Evolutionary conservation across 164 flowering plant species (phyloP), one percentile per base, ranked within the genome.

Genomic region (Berberis thunbergii): DNA sequence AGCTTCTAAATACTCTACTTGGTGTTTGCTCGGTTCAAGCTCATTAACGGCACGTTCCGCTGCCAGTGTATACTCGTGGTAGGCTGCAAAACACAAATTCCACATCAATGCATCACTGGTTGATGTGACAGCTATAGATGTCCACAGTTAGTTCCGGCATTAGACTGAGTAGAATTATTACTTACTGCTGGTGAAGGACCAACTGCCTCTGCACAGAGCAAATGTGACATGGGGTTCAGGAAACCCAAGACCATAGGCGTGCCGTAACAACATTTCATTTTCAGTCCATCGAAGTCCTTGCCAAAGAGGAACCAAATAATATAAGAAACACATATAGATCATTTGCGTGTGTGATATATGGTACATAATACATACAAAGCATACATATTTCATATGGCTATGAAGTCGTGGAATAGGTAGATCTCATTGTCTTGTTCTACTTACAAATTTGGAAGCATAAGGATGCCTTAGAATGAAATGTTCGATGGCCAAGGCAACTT

Each of bases 151-250:
- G 11, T 53, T 38, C 43, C 4, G 41, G 41, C 6, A 10, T 46
- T 9, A 49, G 54, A 61, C 41, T 11, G 39, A 53, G 50, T 56
- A 49, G 50, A 58, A 49, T 62, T 11, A 2, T 39, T 46, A 79
- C 91, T 82, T 80, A 93, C 98, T 53, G 97, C 94, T 56, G 98
- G 98, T 39, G 98, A 93, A 56, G n/a, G 98, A 90, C 90, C 97
- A 83, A 61, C 81, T 86, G 74, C 98, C 98, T 62, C 96, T 82
- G 75, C 96, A 90, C 60, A 93, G 92, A 41, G 96, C 94, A 71
- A 93, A 93, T 63, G 91, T 88, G 57, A 93, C 79, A 69, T 85
- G 85, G 0, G 97, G 97, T 77, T 90, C 97, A 46, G 98, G 96
- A 69, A 83, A 89, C 7, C 84, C 84, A 45, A 93, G 81, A 40